Conservation (phyloP, 192 early-diverging fungal genomes). For the Linnemannia hyalina region DNA sequence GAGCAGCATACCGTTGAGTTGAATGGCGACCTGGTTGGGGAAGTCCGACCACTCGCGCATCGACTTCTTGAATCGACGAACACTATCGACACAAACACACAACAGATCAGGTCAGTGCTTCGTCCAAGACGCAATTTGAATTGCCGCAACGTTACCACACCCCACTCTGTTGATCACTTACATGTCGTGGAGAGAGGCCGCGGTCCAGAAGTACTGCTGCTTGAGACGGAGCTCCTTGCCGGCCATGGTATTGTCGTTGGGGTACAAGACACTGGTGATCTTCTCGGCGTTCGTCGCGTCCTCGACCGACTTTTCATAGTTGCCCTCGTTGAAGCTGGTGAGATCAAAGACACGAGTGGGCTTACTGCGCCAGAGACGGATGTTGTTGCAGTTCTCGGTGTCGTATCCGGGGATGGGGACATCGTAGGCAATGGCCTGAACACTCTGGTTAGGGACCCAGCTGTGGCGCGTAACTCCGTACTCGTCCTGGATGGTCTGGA, state of each 20-base stretch:
- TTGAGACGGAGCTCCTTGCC: slow-evolving; percentile 97
- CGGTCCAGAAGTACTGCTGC: slow-evolving; percentile 98
- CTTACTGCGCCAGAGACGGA: slow-evolving; percentile 97
- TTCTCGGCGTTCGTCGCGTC: slow-evolving; percentile 95
- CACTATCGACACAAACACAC: slow-evolving; percentile 36
- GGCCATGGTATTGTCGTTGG: slow-evolving; percentile 98
- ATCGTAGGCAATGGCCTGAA: slow-evolving; percentile 96
- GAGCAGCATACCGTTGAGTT: slow-evolving; percentile 82
- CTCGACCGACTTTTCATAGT: slow-evolving; percentile 92
- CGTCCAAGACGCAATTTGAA: slow-evolving; percentile 7
- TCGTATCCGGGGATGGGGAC: slow-evolving; percentile 96
- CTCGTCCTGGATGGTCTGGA: slow-evolving; percentile 78
- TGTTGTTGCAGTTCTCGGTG: slow-evolving; percentile 97
- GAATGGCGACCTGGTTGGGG: slow-evolving; percentile 94
- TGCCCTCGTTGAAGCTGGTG: slow-evolving; percentile 87
- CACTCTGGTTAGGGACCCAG: slow-evolving; percentile 90
- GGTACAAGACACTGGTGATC: slow-evolving; percentile 95
- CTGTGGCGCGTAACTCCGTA: slow-evolving; percentile 73
- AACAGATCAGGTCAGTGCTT: background rate
- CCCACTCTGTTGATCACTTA: slow-evolving; percentile 8
- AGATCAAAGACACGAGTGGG: slow-evolving; percentile 91
- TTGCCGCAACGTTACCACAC: background rate
- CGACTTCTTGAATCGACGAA: slow-evolving; percentile 95
- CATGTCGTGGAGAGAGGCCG: slow-evolving; percentile 89
- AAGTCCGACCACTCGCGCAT: slow-evolving; percentile 88